A percentile compares a stretch with the other conserved stretches of the same genome.
phyloP scores from a whole-genome alignment of 495 filamentous ascomycete genomes.

The Cenococcum geophilum region DNA sequence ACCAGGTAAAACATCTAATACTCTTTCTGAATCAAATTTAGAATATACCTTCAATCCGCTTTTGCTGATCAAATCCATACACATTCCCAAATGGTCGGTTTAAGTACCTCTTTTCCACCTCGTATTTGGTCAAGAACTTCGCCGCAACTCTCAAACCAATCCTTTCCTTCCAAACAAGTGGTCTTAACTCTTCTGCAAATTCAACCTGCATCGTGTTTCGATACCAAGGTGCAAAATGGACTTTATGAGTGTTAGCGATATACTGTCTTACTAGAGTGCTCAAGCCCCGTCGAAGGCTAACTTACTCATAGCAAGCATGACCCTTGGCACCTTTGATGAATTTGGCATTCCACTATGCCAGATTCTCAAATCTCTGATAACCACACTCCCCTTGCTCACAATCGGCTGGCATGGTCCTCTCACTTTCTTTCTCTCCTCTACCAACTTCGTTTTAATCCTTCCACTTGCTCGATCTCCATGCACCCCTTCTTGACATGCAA shows the following conservation, averaged over 20 bases:
- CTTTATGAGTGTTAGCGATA: slow-evolving; percentile 12
- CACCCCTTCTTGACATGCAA: slow-evolving; percentile 44
- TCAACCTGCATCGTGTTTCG: slow-evolving; percentile 48
- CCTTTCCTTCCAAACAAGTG: slow-evolving; percentile 18
- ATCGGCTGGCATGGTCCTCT: slow-evolving; percentile 46
- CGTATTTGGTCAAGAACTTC: slow-evolving; percentile 10
- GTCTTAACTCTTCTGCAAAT: slow-evolving; percentile 43
- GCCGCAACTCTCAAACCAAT: slow-evolving; percentile 15
- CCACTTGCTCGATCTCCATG: slow-evolving; percentile 47
- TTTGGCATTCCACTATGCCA: slow-evolving; percentile 61
- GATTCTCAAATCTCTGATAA: slow-evolving; percentile 52
- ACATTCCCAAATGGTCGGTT: slow-evolving; percentile 26
- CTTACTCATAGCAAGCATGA: slow-evolving; percentile 56
- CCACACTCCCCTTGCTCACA: slow-evolving; percentile 48
- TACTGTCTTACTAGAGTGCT: neutral
- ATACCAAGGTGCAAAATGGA: slow-evolving; percentile 43
- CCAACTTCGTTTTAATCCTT: slow-evolving; percentile 41
- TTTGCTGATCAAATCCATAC: slow-evolving; percentile 27
- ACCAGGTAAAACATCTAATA: no score
- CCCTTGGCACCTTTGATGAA: slow-evolving; percentile 41
- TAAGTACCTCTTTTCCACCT: slow-evolving; percentile 23
- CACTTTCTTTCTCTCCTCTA: slow-evolving; percentile 40
- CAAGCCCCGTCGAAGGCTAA: slow-evolving; percentile 21
- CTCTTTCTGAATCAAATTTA: neutral
- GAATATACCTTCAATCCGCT: slow-evolving; percentile 18